Conservation (phyloP, 331 rosid genomes). For the Malus hybrid region DNA sequence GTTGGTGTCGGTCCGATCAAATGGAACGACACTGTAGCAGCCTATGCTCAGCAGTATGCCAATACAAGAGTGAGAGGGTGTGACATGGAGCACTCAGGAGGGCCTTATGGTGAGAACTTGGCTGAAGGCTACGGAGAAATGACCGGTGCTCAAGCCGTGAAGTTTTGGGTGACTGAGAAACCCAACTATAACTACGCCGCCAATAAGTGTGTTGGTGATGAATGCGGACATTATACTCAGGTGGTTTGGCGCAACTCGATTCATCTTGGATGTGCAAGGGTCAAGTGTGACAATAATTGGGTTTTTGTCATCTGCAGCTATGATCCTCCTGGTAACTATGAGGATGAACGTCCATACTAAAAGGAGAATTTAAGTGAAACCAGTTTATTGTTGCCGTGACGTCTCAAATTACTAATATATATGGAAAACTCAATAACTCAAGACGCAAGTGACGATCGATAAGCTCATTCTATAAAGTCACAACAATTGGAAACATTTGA, state of each 20-base stretch:
- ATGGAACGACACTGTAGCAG: slow-evolving; percentile 7
- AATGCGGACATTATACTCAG: slow-evolving; percentile 34
- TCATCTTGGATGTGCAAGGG: slow-evolving; percentile 35
- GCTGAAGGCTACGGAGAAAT: slow-evolving; percentile 5
- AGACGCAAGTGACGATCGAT: too few relatives aligned
- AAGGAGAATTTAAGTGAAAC: too few relatives aligned
- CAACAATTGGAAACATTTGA: too few relatives aligned
- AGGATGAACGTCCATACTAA: too few relatives aligned
- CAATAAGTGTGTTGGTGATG: slow-evolving; percentile 18
- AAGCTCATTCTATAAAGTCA: too few relatives aligned
- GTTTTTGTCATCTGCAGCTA: slow-evolving; percentile 29
- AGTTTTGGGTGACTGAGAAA: slow-evolving; percentile 31
- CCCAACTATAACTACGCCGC: slow-evolving; percentile 23
- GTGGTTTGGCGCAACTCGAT: slow-evolving; percentile 32
- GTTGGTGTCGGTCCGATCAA: slow-evolving; percentile 21
- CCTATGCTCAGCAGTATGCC: slow-evolving; percentile 28
- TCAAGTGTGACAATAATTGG: slow-evolving; percentile 12
- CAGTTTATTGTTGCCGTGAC: too few relatives aligned
- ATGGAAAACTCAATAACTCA: too few relatives aligned
- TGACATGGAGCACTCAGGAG: slow-evolving; percentile 30
- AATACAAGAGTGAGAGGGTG: slow-evolving; percentile 14
- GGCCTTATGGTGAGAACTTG: slow-evolving; percentile 45
- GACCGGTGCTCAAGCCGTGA: not conserved
- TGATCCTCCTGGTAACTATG: slow-evolving; percentile 29
- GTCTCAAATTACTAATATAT: too few relatives aligned